Percentiles rank a stretch among this genome's conserved stretches.
phyloP scores from a whole-genome alignment of 345 rosid genomes.

The Eucalyptus sp. region DNA sequence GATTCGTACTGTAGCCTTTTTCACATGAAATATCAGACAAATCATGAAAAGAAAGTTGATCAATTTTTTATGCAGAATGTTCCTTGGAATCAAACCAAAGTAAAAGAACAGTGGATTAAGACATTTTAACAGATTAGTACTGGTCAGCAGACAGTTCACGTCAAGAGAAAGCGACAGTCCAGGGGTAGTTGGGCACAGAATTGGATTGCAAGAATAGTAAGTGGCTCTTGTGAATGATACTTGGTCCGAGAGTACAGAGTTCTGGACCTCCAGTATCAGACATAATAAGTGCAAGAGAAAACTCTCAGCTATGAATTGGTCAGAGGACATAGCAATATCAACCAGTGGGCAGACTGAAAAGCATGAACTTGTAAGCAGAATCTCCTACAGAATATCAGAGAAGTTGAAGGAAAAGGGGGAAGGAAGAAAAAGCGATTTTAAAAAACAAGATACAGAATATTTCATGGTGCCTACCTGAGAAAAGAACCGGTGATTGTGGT shows the following conservation, averaged over 20 bases:
- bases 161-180: no score
- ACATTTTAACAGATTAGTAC: background rate
- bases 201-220: background rate
- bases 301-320: background rate
- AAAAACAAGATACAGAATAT: background rate
- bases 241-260: background rate
- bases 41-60: background rate
- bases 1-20: background rate
- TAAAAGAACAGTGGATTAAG: background rate
- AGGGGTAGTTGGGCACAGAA: background rate
- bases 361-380: background rate
- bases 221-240: background rate
- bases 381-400: background rate
- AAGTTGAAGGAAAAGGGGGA: background rate
- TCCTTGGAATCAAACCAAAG: background rate
- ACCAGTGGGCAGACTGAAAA: background rate
- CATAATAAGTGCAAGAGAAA: background rate
- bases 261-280: background rate
- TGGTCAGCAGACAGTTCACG: background rate
- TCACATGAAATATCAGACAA: background rate
- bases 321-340: background rate
- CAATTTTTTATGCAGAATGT: background rate
- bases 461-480: conserved; percentile 38
- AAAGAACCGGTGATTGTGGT: conserved; percentile 93
- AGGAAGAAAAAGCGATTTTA: background rate